A percentile compares a stretch with the other conserved stretches of the same genome.
phyloP scores from a whole-genome alignment of 495 filamentous ascomycete genomes.

The Podospora australis region DNA sequence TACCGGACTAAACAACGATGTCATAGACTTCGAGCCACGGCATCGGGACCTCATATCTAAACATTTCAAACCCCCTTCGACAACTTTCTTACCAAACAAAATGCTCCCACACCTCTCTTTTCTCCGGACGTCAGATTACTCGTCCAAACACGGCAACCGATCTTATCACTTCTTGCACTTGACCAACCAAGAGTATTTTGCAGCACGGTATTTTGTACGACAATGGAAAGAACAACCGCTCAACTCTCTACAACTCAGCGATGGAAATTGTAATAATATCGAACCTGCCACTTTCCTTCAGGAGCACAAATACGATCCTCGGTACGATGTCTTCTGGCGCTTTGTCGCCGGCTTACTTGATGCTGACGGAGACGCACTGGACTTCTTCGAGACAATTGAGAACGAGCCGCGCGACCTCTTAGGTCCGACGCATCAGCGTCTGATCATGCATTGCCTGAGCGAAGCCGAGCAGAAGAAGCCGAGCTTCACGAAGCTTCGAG shows the following conservation, averaged over 20 bases:
- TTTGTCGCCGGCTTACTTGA: slow-evolving; percentile 39
- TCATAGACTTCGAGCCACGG: slow-evolving; percentile 29
- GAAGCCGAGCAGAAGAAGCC: slow-evolving; percentile 18
- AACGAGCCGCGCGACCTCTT: slow-evolving; percentile 33
- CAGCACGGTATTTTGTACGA: slow-evolving; percentile 37
- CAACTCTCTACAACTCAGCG: slow-evolving; percentile 13
- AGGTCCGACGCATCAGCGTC: slow-evolving; percentile 32
- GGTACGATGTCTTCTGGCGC: slow-evolving; percentile 40
- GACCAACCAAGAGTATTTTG: slow-evolving; percentile 40
- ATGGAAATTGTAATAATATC: not conserved
- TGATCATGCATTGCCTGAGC: slow-evolving; percentile 38
- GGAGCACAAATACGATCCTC: slow-evolving; percentile 33
- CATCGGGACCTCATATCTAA: slow-evolving; percentile 19
- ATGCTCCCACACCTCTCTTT: slow-evolving; percentile 28
- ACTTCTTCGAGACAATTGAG: slow-evolving; percentile 34
- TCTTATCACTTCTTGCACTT: slow-evolving; percentile 40
- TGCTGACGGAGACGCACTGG: slow-evolving; percentile 2
- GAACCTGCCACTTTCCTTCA: slow-evolving; percentile 24
- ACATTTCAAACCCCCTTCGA: slow-evolving; percentile 3
- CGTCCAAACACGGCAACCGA: slow-evolving; percentile 7
- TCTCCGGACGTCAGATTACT: slow-evolving; percentile 25
- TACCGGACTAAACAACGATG: slow-evolving; percentile 29
- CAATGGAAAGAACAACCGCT: slow-evolving; percentile 26
- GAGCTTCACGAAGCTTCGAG: slow-evolving; percentile 17
- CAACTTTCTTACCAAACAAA: slow-evolving; percentile 5